Evolutionary conservation across 495 filamentous ascomycete genomes (phyloP).

Genomic region (Staphylotrichum longicolle): DNA sequence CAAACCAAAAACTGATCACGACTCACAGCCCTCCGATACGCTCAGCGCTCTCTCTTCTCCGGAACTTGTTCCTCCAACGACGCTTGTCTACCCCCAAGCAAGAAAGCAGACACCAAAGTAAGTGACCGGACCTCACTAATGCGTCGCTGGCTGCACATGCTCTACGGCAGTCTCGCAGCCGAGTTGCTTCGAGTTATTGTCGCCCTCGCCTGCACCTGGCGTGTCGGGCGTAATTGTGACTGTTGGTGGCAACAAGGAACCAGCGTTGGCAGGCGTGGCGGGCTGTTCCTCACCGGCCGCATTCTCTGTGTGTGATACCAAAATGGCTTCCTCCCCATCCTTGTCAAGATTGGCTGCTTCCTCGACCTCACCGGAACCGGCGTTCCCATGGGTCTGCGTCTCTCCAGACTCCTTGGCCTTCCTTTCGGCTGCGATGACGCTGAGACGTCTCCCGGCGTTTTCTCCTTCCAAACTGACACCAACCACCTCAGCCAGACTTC

Average conservation of each 20-base stretch:
- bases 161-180: slow-evolving; percentile 34
- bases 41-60: not conserved
- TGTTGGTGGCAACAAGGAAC: slow-evolving; percentile 30
- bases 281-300: not conserved
- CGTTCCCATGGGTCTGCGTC: not conserved
- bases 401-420: slow-evolving; percentile 14
- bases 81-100: not conserved
- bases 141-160: slow-evolving; percentile 34
- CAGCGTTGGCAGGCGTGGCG: not conserved
- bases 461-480: slow-evolving; percentile 52
- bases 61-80: not conserved
- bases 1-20: no score
- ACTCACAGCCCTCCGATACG: not conserved
- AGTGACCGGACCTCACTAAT: slow-evolving; percentile 27
- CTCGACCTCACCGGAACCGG: not conserved
- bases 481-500: slow-evolving; percentile 82
- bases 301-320: slow-evolving; percentile 13
- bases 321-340: slow-evolving; percentile 1
- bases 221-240: slow-evolving; percentile 45
- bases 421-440: slow-evolving; percentile 29
- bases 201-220: slow-evolving; percentile 27
- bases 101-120: slow-evolving; percentile 8
- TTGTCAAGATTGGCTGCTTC: slow-evolving; percentile 5
- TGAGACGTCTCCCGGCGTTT: slow-evolving; percentile 33
- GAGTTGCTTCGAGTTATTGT: slow-evolving; percentile 41